Base-by-base conservation (phyloP, 371 early-diverging fungal species). In the Mucor mucedo region DNA sequence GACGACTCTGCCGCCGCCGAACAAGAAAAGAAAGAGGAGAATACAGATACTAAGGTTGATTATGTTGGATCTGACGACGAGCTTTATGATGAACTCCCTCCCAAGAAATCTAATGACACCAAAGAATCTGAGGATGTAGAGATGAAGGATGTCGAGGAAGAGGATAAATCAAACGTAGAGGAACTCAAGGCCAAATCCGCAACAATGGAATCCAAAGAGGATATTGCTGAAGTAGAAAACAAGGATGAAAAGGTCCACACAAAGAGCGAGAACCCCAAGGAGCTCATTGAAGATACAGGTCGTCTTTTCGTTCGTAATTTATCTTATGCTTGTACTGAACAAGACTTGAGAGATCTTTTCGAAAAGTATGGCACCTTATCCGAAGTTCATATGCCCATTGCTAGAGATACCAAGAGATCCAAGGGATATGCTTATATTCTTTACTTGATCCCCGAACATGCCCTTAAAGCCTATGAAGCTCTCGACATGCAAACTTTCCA, bases 381-480 rank as follows among this genome's bases (percentile, higher is more conserved):
- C 1, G 98, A 97, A 76, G 78, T 95, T 32, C 96, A 97, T 77
- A 88, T 98, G 82, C 96, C 98, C 11, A 91, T 98, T 55, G 87
- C 89, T 49, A 91, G 88, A 71, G 91, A 92, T 58, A 94, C 96
- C 59, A 95, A 96, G 68, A 86, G 91, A 66, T 89, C 97, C 63
- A 94, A 95, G 69, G 99, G 99, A 3, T 95, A 88, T 69, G 97
- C 95, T 0, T 98, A 95, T 64, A 79, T 98, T 27, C 75, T 90
- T 27, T 98, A 78, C 63, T 72, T 95, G 55, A 49, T 95, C 49
- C 97, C 98, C 6, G 96, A 96, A 68, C 93, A 98, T 72, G 99
- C 98, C 3, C 82, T 97, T 61, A 89, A 86, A 39, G 98, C 98
- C 3, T 97, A 85, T 71, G 76, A 83, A 60, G 75, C 82, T 4